These are phyloP conservation scores for Leccinum imitatum DNA, from an alignment of 768 basidiomycete genomes.

Conservation along the genomic window DNA sequence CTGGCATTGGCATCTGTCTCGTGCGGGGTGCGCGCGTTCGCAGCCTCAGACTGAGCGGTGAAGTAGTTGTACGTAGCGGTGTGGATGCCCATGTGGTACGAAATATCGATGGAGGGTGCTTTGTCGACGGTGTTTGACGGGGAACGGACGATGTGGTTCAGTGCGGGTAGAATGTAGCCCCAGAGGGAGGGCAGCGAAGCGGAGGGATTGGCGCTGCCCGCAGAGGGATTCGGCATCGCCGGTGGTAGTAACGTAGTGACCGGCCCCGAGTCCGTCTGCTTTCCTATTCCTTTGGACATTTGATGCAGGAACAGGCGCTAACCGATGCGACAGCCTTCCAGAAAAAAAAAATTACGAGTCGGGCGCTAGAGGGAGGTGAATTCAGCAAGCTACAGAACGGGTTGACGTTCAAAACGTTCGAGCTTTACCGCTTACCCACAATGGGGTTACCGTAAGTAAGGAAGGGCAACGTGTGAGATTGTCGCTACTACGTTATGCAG, in stretches of 20 bases:
- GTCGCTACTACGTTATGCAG: constrained; percentile 3
- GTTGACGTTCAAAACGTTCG: neutral
- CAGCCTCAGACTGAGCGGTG: constrained; percentile 54
- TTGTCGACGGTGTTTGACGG: constrained; percentile 58
- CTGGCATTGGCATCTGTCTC: constrained; percentile 19
- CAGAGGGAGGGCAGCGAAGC: constrained; percentile 71
- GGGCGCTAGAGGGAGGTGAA: constrained; percentile 7
- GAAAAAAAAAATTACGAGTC: neutral
- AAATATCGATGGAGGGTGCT: constrained; percentile 69
- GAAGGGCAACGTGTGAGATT: constrained; percentile 13
- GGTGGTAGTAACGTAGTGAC: constrained; percentile 30
- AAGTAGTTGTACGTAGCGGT: constrained; percentile 85
- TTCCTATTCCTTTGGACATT: constrained; percentile 36
- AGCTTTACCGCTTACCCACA: neutral
- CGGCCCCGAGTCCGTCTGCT: constrained; percentile 18
- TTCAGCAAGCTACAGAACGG: constrained; percentile 9
- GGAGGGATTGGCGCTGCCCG: constrained; percentile 70
- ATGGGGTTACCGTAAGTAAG: neutral
- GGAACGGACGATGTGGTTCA: constrained; percentile 76
- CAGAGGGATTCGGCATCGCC: constrained; percentile 49
- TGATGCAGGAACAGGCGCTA: neutral
- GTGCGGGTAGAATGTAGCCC: constrained; percentile 72
- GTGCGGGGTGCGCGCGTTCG: constrained; percentile 25
- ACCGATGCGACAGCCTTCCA: neutral
- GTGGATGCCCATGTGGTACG: constrained; percentile 74